Evolutionary conservation across 371 early-diverging fungal genomes (phyloP).

Genomic region (Lichtheimia ramosa): DNA sequence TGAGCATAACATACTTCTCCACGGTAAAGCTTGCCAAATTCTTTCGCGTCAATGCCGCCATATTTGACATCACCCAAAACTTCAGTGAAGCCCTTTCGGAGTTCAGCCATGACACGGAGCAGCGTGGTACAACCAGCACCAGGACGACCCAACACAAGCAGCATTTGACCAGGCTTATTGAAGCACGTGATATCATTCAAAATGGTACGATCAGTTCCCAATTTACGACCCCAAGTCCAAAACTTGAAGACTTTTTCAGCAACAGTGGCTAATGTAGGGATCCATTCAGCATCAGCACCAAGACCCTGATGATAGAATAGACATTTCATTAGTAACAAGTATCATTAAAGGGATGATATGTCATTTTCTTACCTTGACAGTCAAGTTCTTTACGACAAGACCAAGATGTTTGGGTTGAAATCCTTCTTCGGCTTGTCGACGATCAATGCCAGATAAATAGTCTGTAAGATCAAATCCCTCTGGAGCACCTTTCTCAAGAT

Average conservation of each 20-base stretch:
- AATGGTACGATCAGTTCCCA: constrained; percentile 33
- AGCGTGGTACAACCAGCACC: constrained; percentile 54
- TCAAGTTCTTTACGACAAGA: constrained; percentile 45
- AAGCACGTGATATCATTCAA: constrained; percentile 56
- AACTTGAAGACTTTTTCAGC: constrained; percentile 14
- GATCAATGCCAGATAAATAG: constrained; percentile 15
- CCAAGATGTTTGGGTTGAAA: constrained; percentile 52
- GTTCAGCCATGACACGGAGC: constrained; percentile 48
- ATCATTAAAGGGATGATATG: no score
- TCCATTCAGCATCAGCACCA: constrained; percentile 28
- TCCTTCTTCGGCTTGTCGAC: constrained; percentile 24
- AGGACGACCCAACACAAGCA: constrained; percentile 54
- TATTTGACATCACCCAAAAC: constrained; percentile 40
- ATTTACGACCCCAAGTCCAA: constrained; percentile 20
- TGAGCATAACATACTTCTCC: constrained; percentile 48
- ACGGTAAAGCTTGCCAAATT: constrained; percentile 35
- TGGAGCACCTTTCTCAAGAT: constrained; percentile 20
- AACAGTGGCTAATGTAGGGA: constrained; percentile 12
- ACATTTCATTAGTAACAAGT: not conserved
- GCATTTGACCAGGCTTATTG: constrained; percentile 51
- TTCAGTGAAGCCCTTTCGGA: constrained; percentile 35
- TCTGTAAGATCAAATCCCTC: constrained; percentile 22
- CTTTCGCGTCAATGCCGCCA: constrained; percentile 44
- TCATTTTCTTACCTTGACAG: constrained; percentile 26
- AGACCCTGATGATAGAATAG: constrained; percentile 14